These are phyloP conservation scores for Globisporangium yorkense DNA, from an alignment of 352 stramenopile species.

Conservation along the genomic window DNA sequence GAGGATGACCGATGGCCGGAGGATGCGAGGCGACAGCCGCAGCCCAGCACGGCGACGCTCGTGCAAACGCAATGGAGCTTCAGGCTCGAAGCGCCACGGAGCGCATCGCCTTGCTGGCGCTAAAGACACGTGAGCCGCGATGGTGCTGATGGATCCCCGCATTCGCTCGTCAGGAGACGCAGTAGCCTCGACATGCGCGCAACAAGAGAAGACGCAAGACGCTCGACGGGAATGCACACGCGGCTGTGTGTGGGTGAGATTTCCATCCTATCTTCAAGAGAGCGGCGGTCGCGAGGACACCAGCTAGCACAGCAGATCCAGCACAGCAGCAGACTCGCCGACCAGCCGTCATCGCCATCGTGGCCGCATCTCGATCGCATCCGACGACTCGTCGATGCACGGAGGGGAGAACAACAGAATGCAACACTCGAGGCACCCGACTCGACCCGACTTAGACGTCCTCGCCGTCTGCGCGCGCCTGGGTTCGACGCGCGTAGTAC, in stretches of 20 bases:
- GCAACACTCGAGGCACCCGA: background rate
- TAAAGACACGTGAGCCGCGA: background rate
- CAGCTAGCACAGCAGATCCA: too few species aligned
- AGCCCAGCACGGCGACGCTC: background rate
- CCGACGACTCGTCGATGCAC: background rate
- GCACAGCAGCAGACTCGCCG: background rate
- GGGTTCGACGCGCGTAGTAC: constrained; percentile 94
- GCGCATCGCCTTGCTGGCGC: too few species aligned
- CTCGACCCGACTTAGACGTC: constrained; percentile 31
- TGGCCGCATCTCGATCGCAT: background rate
- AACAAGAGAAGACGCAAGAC: background rate
- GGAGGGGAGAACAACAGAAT: background rate
- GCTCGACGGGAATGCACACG: background rate
- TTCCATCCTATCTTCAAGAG: background rate
- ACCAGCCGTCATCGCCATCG: background rate
- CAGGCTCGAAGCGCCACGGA: background rate
- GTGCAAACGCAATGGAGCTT: background rate
- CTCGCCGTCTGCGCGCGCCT: constrained; percentile 85
- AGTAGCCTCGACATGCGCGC: too few species aligned
- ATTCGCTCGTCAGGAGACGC: too few species aligned
- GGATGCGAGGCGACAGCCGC: background rate
- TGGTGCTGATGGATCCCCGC: too few species aligned
- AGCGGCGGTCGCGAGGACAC: background rate
- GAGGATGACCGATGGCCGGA: too few species aligned
- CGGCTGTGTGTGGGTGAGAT: background rate